phyloP scores from a whole-genome alignment of 2,329 filamentous ascomycete species.

The Rhytidhysteron rufulum region DNA sequence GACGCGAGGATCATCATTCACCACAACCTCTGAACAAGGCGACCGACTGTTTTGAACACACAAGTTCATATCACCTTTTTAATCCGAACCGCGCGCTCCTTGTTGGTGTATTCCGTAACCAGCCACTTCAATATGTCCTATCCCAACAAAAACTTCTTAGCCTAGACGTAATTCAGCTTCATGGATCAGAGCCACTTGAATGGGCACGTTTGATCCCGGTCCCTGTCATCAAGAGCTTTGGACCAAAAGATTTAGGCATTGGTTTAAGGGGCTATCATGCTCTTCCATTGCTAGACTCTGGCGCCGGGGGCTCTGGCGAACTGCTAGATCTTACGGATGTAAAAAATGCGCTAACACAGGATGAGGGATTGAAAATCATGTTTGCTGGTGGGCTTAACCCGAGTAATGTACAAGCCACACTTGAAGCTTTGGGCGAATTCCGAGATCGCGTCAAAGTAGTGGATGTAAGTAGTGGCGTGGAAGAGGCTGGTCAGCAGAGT shows the following conservation, averaged over 20 bases:
- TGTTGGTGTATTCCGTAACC: constrained; percentile 92
- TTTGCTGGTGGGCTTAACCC: constrained; percentile 82
- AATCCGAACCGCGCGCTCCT: constrained; percentile 65
- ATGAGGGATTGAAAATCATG: constrained; percentile 69
- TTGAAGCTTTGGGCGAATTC: constrained; percentile 60
- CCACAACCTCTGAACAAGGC: constrained; percentile 31
- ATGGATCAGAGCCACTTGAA: constrained; percentile 87
- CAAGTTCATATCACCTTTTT: constrained; percentile 42
- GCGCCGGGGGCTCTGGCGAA: constrained; percentile 75
- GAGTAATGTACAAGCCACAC: constrained; percentile 67
- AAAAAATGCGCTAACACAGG: constrained; percentile 60
- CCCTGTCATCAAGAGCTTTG: constrained; percentile 84
- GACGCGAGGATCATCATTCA: constrained; percentile 16
- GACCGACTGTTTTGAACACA: constrained; percentile 69
- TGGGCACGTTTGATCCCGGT: constrained; percentile 89
- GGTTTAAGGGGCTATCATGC: constrained; percentile 75
- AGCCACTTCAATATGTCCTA: constrained; percentile 78
- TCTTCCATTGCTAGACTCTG: constrained; percentile 81
- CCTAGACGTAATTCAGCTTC: constrained; percentile 87
- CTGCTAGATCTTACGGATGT: constrained; percentile 70
- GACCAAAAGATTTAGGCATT: constrained; percentile 69
- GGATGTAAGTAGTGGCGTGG: constrained; percentile 89
- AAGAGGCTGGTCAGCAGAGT: constrained; percentile 71
- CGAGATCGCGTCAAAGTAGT: constrained; percentile 69
- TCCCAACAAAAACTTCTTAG: constrained; percentile 70